Evolutionary conservation across 228 moss, liverwort and hornwort species (phyloP), one percentile per base, ranked within the genome.

Genomic region (Sphagnum fallax): DNA sequence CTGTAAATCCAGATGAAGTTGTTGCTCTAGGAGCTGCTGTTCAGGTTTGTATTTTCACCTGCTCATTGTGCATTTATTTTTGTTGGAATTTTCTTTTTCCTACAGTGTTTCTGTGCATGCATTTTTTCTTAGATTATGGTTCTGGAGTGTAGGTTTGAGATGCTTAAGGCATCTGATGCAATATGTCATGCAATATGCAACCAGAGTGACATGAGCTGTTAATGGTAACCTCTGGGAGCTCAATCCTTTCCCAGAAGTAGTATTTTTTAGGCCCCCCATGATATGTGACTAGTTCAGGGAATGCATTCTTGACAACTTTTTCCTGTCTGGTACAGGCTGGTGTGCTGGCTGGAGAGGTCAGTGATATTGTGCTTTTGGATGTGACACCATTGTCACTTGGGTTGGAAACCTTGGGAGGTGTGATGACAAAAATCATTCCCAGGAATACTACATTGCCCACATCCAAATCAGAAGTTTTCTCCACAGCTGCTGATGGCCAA

Each of bases 1-100:
- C 81, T 11, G 84, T 84, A 10, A 84, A 84, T 15, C 84, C 84
- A 0, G 84, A 84, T 47, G 84, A 84, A 70, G 84, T 84, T 4
- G 84, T 84, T 52, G 84, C 84, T 2, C 66, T 84, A 32, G 84
- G 84, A 71, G 84, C 84, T 52, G 84, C 84, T 76, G 84, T 84
- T 10, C 84, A 84, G 78, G 83, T 77, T 61, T 0, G 1, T 65
- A 8, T 5, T 11, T 32, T 5, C 4, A 62, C 12, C 7, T 5
- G 5, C 61, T 61, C n/a, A 12, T 15, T 60, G 12, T 12, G 2
- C 12, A 60, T 15, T 12, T 3, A 12, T 12, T 60, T 15, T 60
- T 60, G 60, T 11, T 11, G 60, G 13, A 11, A 11, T 15, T 15
- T 15, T 11, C 60, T 60, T 12, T 12, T 60, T 60, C 60, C 15